phyloP scores from a whole-genome alignment of 1,139 yeast genomes.

The Scheffersomyces stambukii region DNA sequence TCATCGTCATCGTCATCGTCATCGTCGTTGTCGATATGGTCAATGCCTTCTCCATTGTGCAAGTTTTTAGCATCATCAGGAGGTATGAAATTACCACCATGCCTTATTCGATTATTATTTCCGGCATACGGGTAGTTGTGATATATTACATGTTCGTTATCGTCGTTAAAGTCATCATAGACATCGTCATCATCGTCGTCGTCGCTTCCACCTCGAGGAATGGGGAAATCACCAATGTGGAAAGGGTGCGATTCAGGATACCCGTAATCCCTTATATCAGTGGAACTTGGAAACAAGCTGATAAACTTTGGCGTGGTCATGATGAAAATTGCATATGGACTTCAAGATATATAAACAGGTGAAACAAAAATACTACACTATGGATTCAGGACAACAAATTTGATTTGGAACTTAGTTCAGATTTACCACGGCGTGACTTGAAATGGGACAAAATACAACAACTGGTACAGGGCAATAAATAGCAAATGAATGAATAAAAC shows the following conservation, averaged over 20 bases:
- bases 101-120: too few relatives aligned
- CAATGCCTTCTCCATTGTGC: background rate
- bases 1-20: conserved; percentile 4
- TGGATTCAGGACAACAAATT: too few relatives aligned
- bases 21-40: conserved; percentile 3
- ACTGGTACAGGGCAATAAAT: too few relatives aligned
- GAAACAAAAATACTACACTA: too few relatives aligned
- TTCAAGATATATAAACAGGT: too few relatives aligned
- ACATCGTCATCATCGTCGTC: conserved; percentile 10
- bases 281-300: conserved; percentile 26
- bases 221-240: conserved; percentile 7
- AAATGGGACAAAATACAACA: too few relatives aligned
- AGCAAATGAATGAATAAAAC: too few relatives aligned
- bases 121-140: too few relatives aligned
- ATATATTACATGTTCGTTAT: conserved; percentile 1
- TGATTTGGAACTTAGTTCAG: too few relatives aligned
- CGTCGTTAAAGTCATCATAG: conserved; percentile 2
- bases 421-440: too few relatives aligned
- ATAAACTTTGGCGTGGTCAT: too few relatives aligned
- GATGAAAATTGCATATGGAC: too few relatives aligned
- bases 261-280: conserved; percentile 72
- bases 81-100: background rate
- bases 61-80: background rate
- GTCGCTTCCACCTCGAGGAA: conserved; percentile 3
- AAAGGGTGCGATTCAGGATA: conserved; percentile 50